These are phyloP conservation scores for Monilinia polystroma DNA, from an alignment of 2,329 filamentous ascomycete genomes.

Conservation along the genomic window DNA sequence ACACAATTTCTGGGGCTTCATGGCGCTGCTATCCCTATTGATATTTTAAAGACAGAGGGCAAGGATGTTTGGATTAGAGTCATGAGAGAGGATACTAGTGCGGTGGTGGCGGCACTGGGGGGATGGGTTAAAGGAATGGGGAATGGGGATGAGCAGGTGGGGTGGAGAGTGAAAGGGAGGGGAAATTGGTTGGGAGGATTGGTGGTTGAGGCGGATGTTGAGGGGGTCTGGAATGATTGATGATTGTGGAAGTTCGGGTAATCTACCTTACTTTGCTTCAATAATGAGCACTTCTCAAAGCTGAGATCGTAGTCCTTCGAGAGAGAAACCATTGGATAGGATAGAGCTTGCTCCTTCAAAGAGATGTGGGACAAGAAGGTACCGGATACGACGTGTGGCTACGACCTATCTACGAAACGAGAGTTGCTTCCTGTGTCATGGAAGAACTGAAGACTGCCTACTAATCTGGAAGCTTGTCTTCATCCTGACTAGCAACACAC, in stretches of 20 bases:
- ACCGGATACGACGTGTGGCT: not conserved
- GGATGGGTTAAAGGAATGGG: slow-evolving; percentile 56
- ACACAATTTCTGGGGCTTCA: slow-evolving; percentile 68
- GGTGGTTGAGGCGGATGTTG: slow-evolving; percentile 45
- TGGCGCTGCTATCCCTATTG: slow-evolving; percentile 65
- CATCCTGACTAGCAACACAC: not conserved
- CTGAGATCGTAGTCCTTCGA: not conserved
- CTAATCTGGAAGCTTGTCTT: not conserved
- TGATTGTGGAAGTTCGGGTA: not conserved
- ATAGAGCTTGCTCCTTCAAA: not conserved
- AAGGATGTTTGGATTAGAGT: slow-evolving; percentile 63
- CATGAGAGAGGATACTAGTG: slow-evolving; percentile 57
- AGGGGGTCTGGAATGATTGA: slow-evolving; percentile 31
- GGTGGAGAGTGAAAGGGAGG: slow-evolving; percentile 53
- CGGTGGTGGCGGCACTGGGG: slow-evolving; percentile 63
- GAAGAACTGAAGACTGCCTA: not conserved
- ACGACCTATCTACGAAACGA: not conserved
- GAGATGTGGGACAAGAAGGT: not conserved
- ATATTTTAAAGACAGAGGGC: slow-evolving; percentile 63
- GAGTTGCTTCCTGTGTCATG: not conserved
- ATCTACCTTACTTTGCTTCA: not conserved
- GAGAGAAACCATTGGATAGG: not conserved
- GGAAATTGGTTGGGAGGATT: slow-evolving; percentile 65
- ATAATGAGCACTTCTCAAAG: not conserved
- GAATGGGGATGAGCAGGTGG: slow-evolving; percentile 39